Evolutionary conservation across 225 moss, liverwort and hornwort genomes (phyloP).

Genomic region (Thuidium tamariscinum): DNA sequence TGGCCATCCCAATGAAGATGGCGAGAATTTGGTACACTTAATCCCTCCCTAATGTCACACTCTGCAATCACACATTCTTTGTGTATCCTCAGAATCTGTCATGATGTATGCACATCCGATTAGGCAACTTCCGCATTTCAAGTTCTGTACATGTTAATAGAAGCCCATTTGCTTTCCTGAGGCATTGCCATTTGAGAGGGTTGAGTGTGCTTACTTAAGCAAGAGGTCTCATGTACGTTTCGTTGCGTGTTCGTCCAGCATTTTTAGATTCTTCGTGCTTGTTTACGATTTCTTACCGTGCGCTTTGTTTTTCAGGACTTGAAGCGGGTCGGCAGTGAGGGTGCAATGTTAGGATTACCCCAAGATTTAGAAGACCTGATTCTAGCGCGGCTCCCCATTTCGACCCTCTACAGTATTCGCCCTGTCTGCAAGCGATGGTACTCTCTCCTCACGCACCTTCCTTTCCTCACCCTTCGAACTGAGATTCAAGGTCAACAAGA

Average conservation of each 20-base stretch:
- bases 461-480: conserved; percentile 18
- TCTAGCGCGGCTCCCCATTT: conserved; percentile 26
- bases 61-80: neutral
- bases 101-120: neutral
- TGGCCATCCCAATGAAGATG: neutral
- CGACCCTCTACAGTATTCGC: conserved; percentile 15
- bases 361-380: conserved; percentile 32
- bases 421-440: conserved; percentile 43
- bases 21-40: neutral
- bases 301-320: neutral
- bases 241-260: neutral
- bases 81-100: neutral
- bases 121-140: neutral
- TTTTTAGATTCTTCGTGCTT: neutral
- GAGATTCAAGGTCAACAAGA: conserved; percentile 4
- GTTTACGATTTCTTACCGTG: neutral
- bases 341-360: neutral
- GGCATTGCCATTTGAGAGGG: neutral
- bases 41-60: neutral
- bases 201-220: neutral
- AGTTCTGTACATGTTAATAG: neutral
- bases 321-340: conserved; percentile 4
- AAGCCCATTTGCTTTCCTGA: neutral
- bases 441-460: conserved; percentile 9
- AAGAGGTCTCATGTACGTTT: neutral